Evolutionary conservation across 768 basidiomycete genomes (phyloP), one percentile per base, ranked within the genome.

Genomic region (Stropharia rugosoannulata): DNA sequence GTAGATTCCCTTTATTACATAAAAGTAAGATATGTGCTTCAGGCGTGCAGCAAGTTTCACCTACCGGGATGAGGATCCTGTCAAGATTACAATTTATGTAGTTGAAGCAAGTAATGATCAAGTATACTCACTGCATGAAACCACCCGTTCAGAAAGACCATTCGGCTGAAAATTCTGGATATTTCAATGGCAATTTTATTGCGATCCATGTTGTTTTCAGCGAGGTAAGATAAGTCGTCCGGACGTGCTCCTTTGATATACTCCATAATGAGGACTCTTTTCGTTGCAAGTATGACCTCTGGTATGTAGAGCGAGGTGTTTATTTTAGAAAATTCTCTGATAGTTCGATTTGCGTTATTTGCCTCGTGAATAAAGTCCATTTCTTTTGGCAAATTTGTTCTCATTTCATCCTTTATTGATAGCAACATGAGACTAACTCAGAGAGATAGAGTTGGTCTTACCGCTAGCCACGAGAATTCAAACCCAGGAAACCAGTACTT

Each of bases 71-170:
- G 95, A 32, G 94, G 93, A 66, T 96, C 95, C 84, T 93, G 70
- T 4, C 44, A 13, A 46, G 53, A 48, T 15, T 27, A 27, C 39
- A 39, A 40, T 53, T 47, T 46, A 41, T 38, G 51, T 50, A 29
- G 12, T 19, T 57, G 52, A 54, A 22, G 37, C 25, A 9, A 19
- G 36, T 22, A 44, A 4, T 49, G 50, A 54, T 49, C 39, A 15
- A 36, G 41, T 47, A 18, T 1, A 73, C 87, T 68, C 65, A 90
- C 89, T 39, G 85, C 88, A 73, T 89, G 87, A 68, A 90, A 90
- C 84, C 88, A 94, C 15, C 95, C 95, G 67, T 96, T 92, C 41
- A 97, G 68, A 65, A 98, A 96, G 10, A 98, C 93, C 97, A 98
- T 98, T 65, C 85, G 87, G 48, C 84, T 89, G 67, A 98, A 98